These are phyloP conservation scores for Mycena alexandri DNA, from an alignment of 768 basidiomycete species.

Conservation along the genomic window DNA sequence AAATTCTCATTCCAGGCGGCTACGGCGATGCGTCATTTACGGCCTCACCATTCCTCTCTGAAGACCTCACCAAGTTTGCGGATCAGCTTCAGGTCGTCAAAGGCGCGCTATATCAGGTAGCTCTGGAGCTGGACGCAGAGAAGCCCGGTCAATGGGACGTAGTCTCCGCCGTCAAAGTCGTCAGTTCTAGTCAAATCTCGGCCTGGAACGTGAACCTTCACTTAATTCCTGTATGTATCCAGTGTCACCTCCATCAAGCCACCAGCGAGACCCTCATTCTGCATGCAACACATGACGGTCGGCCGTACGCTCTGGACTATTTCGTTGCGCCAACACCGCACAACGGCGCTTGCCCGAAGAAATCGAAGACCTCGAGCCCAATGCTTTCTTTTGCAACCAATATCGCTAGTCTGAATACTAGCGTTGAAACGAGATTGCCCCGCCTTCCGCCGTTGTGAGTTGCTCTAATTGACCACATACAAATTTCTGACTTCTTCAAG, in stretches of 20 bases:
- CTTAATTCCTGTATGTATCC: slow-evolving; percentile 20
- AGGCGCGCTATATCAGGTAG: slow-evolving; percentile 77
- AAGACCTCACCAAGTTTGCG: slow-evolving; percentile 63
- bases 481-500: slow-evolving; percentile 50
- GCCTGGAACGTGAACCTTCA: slow-evolving; percentile 9
- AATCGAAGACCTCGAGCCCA: slow-evolving; percentile 41
- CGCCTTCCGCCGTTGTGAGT: slow-evolving; percentile 71
- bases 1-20: slow-evolving; percentile 50
- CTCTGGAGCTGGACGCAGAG: slow-evolving; percentile 63
- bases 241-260: slow-evolving; percentile 78
- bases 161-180: slow-evolving; percentile 72
- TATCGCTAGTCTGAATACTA: slow-evolving; percentile 59
- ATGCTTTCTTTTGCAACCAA: slow-evolving; percentile 48
- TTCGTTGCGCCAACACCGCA: slow-evolving; percentile 77
- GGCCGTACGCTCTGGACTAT: slow-evolving; percentile 79
- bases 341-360: slow-evolving; percentile 73
- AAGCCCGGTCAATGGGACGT: slow-evolving; percentile 65
- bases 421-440: slow-evolving; percentile 60
- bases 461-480: neutral
- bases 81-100: slow-evolving; percentile 51
- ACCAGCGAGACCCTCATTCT: slow-evolving; percentile 70
- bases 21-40: slow-evolving; percentile 52
- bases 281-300: slow-evolving; percentile 60
- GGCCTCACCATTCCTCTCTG: slow-evolving; percentile 55
- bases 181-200: slow-evolving; percentile 46